These are phyloP conservation scores for Gonapodya sp. DNA, from an alignment of 192 early-diverging fungal genomes.

Conservation along the genomic window DNA sequence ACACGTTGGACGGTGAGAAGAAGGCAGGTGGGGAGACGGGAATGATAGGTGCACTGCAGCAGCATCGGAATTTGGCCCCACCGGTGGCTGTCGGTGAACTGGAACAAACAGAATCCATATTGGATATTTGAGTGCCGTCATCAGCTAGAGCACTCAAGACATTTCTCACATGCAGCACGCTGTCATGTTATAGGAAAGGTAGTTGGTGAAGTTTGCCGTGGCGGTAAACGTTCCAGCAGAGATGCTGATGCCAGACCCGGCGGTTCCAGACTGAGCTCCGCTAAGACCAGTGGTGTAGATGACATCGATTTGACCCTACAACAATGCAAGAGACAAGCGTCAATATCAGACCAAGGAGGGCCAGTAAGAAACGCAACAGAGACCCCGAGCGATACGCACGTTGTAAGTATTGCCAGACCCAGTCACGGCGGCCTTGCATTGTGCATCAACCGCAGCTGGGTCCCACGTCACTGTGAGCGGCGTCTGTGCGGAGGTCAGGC, in stretches of 20 bases:
- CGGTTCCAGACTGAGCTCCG: neutral
- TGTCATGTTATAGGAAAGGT: neutral
- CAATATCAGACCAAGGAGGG: too few species aligned
- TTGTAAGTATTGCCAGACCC: neutral
- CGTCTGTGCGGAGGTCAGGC: neutral
- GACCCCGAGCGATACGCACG: neutral
- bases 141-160: neutral
- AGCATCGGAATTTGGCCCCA: neutral
- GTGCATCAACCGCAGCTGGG: neutral
- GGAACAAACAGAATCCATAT: neutral
- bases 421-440: neutral
- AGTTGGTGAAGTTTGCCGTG: neutral
- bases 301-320: neutral
- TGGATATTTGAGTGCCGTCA: neutral
- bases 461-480: neutral
- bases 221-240: neutral
- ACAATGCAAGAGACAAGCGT: neutral
- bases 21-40: neutral
- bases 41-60: neutral
- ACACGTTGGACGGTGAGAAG: neutral
- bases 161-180: neutral
- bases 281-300: neutral
- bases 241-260: neutral
- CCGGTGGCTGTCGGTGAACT: neutral
- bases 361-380: neutral